phyloP scores from a whole-genome alignment of 352 stramenopile genomes.

The Phytophthora podocarpi region DNA sequence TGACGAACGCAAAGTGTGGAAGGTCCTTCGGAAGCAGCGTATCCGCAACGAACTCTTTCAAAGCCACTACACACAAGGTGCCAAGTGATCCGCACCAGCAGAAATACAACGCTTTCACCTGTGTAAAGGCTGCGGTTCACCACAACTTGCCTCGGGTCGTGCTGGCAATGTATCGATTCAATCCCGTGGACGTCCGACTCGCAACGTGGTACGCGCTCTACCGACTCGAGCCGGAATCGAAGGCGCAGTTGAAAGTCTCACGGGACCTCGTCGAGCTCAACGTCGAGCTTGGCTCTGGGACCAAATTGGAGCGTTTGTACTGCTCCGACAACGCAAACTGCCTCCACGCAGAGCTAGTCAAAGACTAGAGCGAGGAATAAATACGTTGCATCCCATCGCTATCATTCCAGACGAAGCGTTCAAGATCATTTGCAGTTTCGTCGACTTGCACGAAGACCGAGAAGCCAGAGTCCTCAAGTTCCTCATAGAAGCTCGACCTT shows the following conservation, averaged over 20 bases:
- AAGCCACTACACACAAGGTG: slow-evolving; percentile 21
- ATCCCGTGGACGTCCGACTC: slow-evolving; percentile 9
- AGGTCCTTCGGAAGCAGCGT: slow-evolving; percentile 14
- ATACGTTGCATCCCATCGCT: not conserved
- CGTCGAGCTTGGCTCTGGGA: slow-evolving; percentile 22
- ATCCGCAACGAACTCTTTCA: slow-evolving; percentile 20
- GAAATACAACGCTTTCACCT: slow-evolving; percentile 35
- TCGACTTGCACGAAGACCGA: slow-evolving; percentile 17
- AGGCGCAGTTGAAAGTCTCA: slow-evolving; percentile 14
- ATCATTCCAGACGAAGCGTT: slow-evolving; percentile 20
- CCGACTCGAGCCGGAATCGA: slow-evolving; percentile 4
- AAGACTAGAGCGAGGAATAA: too few relatives aligned
- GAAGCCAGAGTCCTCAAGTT: slow-evolving; percentile 18
- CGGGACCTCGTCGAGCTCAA: slow-evolving; percentile 6
- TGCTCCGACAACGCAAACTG: too few relatives aligned
- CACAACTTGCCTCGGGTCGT: slow-evolving; percentile 10
- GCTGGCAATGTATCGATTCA: slow-evolving; percentile 19
- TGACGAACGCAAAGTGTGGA: slow-evolving; percentile 9
- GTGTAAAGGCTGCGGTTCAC: slow-evolving; percentile 23
- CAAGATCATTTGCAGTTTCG: slow-evolving; percentile 22
- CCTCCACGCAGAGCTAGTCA: too few relatives aligned
- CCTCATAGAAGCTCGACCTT: slow-evolving; percentile 23
- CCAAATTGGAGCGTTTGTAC: slow-evolving; percentile 9
- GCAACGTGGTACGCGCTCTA: slow-evolving; percentile 30
- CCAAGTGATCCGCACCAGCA: slow-evolving; percentile 19